These are phyloP conservation scores for Leishmania tarentolae DNA, from an alignment of 208 protist species.

Conservation along the genomic window DNA sequence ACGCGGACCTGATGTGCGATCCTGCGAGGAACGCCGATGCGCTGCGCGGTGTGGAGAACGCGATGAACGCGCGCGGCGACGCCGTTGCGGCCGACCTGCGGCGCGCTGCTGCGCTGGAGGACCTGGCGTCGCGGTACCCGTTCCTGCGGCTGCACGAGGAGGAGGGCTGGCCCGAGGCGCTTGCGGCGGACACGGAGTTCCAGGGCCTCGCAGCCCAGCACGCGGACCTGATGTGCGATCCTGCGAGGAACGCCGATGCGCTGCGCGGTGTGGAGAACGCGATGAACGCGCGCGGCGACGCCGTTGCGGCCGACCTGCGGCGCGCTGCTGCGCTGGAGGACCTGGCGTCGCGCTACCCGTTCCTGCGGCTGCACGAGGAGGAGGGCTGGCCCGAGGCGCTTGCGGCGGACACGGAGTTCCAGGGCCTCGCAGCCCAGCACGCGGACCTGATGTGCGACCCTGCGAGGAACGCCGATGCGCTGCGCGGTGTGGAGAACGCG, in stretches of 20 bases:
- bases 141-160: constrained; percentile 1
- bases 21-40: neutral
- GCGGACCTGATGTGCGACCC: neutral
- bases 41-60: neutral
- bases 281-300: constrained; percentile 1
- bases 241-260: neutral
- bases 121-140: neutral
- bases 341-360: constrained; percentile 1
- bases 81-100: neutral
- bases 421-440: neutral
- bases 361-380: constrained; percentile 1
- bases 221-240: neutral
- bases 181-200: neutral
- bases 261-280: neutral
- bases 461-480: neutral
- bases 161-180: neutral
- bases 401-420: neutral
- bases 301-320: neutral
- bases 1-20: neutral
- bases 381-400: neutral
- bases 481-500: neutral
- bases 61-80: constrained; percentile 1
- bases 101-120: neutral
- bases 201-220: neutral
- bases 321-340: neutral